These are phyloP conservation scores for Fraxinus platypoda DNA, from an alignment of 305 asterid genomes.

Conservation along the genomic window DNA sequence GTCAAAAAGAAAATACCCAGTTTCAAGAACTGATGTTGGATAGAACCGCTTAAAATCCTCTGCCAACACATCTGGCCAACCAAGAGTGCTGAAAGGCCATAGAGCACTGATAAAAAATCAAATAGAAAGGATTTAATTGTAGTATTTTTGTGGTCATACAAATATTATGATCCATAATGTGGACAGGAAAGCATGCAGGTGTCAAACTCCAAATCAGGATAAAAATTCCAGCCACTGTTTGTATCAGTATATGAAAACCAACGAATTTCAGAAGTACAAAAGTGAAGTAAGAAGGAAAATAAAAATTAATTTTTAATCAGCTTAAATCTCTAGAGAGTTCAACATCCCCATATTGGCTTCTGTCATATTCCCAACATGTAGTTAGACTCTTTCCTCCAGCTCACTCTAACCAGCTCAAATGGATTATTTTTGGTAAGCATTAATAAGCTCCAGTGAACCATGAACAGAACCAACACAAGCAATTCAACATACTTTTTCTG, in stretches of 20 bases:
- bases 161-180: conserved; percentile 1
- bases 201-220: conserved; percentile 7
- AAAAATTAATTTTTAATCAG: background rate
- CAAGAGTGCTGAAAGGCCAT: conserved; percentile 99
- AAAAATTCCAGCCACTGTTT: background rate
- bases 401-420: background rate
- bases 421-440: conserved; percentile 3
- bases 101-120: conserved; percentile 54
- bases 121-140: conserved; percentile 28
- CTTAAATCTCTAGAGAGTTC: conserved; percentile 5
- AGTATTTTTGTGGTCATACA: conserved; percentile 17
- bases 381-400: background rate
- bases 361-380: background rate
- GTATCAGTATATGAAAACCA: background rate
- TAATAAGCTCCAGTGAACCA: background rate
- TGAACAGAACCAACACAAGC: background rate
- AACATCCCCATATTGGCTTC: background rate
- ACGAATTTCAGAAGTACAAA: background rate
- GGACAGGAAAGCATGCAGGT: conserved; percentile 6
- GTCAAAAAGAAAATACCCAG: conserved; percentile 61
- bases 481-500: background rate
- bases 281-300: background rate
- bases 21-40: conserved; percentile 95
- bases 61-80: conserved; percentile 91
- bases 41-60: conserved; percentile 77